phyloP scores from a whole-genome alignment of 768 basidiomycete genomes.

The Mycena belliarum region DNA sequence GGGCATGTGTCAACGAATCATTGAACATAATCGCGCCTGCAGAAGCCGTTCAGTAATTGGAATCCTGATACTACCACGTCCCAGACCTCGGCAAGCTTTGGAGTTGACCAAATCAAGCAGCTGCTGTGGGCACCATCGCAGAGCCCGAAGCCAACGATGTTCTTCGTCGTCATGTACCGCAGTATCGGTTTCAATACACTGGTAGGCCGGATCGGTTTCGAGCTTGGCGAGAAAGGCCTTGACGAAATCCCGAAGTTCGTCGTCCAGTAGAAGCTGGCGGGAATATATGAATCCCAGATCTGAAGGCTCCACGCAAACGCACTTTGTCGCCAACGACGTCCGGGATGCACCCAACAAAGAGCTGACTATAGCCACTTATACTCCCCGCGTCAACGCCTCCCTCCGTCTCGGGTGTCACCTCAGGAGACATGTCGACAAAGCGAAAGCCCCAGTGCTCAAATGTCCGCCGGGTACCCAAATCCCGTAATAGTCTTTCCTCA shows the following conservation, averaged over 20 bases:
- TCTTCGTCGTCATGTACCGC: constrained; percentile 29
- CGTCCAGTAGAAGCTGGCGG: constrained; percentile 58
- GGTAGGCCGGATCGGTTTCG: constrained; percentile 45
- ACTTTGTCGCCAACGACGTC: constrained; percentile 72
- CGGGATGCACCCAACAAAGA: constrained; percentile 64
- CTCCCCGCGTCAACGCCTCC: constrained; percentile 26
- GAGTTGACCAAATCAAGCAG: constrained; percentile 88
- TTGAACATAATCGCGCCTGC: constrained; percentile 98
- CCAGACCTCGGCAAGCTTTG: constrained; percentile 89
- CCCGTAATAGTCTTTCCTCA: constrained; percentile 56
- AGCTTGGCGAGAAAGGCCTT: constrained; percentile 70
- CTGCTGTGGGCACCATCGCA: constrained; percentile 82
- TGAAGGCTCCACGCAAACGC: constrained; percentile 19
- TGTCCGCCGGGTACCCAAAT: constrained; percentile 41
- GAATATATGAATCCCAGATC: constrained; percentile 10
- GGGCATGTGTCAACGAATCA: constrained; percentile 65
- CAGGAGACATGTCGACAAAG: constrained; percentile 42
- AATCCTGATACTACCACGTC: constrained; percentile 2
- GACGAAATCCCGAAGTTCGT: constrained; percentile 75
- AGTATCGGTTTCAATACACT: constrained; percentile 22
- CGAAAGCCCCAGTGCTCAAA: constrained; percentile 73
- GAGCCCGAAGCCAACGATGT: constrained; percentile 64
- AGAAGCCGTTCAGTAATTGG: constrained; percentile 1
- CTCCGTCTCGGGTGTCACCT: constrained; percentile 28
- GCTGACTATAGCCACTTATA: constrained; percentile 57